These are phyloP conservation scores for Mortierella sp. DNA, from an alignment of 371 early-diverging fungal species.

Conservation along the genomic window DNA sequence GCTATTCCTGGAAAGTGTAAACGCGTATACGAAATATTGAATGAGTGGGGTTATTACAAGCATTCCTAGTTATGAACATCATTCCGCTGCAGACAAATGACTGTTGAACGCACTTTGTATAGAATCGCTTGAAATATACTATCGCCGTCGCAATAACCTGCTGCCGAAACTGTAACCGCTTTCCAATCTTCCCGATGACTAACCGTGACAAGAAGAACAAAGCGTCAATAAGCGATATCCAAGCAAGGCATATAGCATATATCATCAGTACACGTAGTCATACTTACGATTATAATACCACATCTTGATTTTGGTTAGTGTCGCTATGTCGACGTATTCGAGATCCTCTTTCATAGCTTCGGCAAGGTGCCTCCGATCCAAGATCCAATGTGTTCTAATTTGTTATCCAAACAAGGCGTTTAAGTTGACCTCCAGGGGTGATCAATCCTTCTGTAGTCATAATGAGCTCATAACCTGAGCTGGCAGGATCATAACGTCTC, in stretches of 20 bases:
- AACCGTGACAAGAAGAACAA: neutral
- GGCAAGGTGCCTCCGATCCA: conserved; percentile 66
- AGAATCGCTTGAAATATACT: conserved; percentile 92
- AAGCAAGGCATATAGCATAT: neutral
- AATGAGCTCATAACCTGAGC: no score
- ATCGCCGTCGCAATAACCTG: conserved; percentile 88
- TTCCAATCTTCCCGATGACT: conserved; percentile 87
- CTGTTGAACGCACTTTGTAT: conserved; percentile 84
- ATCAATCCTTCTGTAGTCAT: no score
- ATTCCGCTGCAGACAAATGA: no score
- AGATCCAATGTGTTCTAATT: conserved; percentile 72
- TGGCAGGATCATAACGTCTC: no score
- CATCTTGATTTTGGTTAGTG: conserved; percentile 72
- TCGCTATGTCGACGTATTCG: conserved; percentile 63
- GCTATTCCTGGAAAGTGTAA: conserved; percentile 80
- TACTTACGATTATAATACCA: conserved; percentile 75
- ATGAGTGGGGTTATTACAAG: no score
- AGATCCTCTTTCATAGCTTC: conserved; percentile 70
- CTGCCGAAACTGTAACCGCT: conserved; percentile 78
- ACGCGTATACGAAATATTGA: no score
- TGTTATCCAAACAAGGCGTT: neutral
- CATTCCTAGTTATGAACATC: no score
- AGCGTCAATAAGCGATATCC: no score
- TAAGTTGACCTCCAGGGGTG: no score
- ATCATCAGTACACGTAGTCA: neutral